Evolutionary conservation across 2,329 filamentous ascomycete species (phyloP).

Genomic region (Xylogone sp.): DNA sequence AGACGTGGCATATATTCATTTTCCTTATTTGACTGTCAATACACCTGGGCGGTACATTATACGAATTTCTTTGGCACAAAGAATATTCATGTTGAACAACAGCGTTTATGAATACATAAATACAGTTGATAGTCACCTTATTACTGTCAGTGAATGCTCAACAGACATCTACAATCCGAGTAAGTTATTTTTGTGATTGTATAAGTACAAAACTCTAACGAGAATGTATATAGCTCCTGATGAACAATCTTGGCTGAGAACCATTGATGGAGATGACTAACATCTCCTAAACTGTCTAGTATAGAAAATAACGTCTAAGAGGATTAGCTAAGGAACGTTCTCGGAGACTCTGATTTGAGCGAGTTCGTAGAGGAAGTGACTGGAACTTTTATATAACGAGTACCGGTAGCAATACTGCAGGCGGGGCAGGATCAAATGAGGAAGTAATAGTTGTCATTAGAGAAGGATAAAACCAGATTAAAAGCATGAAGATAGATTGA

Average conservation of each 20-base stretch:
- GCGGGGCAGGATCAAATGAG: too few species aligned
- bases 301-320: too few species aligned
- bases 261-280: constrained; percentile 1
- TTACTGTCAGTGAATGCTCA: not conserved
- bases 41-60: constrained; percentile 24
- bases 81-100: not conserved
- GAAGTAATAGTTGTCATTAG: too few species aligned
- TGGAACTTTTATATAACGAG: too few species aligned
- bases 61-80: constrained; percentile 23
- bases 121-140: not conserved
- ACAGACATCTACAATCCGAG: not conserved
- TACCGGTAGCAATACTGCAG: too few species aligned
- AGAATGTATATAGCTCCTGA: not conserved
- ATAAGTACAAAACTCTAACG: not conserved
- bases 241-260: not conserved
- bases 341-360: too few species aligned
- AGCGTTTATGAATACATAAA: not conserved
- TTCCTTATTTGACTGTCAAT: constrained; percentile 24
- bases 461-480: too few species aligned
- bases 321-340: too few species aligned
- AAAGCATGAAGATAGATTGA: too few species aligned
- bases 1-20: constrained; percentile 26
- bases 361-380: too few species aligned
- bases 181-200: not conserved
- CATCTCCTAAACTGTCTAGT: too few species aligned